These are phyloP conservation scores for Copromyces sp. DNA, from an alignment of 495 filamentous ascomycete species.

Conservation along the genomic window DNA sequence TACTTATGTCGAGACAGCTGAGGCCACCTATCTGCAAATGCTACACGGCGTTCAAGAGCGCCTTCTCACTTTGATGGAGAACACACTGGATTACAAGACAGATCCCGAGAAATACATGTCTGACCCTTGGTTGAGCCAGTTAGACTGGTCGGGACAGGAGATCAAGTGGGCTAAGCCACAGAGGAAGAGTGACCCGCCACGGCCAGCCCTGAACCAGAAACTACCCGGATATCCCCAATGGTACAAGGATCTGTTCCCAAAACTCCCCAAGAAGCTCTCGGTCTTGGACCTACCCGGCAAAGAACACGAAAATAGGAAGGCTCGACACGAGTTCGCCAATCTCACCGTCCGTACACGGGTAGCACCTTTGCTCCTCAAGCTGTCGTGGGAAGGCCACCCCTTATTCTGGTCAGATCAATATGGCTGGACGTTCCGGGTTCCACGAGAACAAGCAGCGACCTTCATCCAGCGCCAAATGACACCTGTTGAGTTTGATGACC, in stretches of 20 bases:
- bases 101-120: conserved; percentile 53
- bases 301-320: neutral
- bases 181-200: conserved; percentile 67
- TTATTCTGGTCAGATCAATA: conserved; percentile 86
- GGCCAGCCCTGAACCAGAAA: conserved; percentile 77
- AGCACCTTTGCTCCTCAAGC: conserved; percentile 71
- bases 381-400: conserved; percentile 84
- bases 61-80: conserved; percentile 58
- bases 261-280: conserved; percentile 20
- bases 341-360: conserved; percentile 83
- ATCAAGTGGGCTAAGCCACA: conserved; percentile 85
- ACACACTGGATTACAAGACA: conserved; percentile 63
- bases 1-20: conserved; percentile 67
- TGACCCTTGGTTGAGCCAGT: conserved; percentile 85
- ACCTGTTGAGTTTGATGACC: conserved; percentile 61
- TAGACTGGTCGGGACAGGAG: conserved; percentile 92
- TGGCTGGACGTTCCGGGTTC: conserved; percentile 86
- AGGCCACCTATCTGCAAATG: conserved; percentile 70
- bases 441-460: conserved; percentile 46
- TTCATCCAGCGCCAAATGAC: conserved; percentile 63
- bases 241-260: conserved; percentile 85
- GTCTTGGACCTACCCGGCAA: conserved; percentile 22
- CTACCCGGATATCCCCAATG: conserved; percentile 89
- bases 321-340: conserved; percentile 37
- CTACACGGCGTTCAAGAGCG: conserved; percentile 66